Evolutionary conservation across 164 flowering plant species (phyloP).

Genomic region (Dillenia suffruticosa): DNA sequence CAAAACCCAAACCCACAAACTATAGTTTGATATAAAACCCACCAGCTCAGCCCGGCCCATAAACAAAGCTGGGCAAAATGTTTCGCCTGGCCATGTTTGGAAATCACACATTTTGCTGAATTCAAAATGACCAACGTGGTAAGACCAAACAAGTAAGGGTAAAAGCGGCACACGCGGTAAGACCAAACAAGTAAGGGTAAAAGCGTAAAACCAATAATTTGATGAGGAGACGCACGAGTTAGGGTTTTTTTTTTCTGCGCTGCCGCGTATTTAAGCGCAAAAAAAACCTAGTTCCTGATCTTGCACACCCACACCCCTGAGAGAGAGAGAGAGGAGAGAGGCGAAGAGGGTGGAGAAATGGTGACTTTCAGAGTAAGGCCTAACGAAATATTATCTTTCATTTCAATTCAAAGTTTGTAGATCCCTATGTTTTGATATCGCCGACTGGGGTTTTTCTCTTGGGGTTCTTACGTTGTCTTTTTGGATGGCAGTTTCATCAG

Average conservation of each 20-base stretch:
- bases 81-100: too few relatives aligned
- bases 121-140: too few relatives aligned
- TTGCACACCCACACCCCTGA: neutral
- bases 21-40: too few relatives aligned
- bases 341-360: slow-evolving; percentile 23
- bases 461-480: neutral
- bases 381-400: neutral
- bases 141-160: too few relatives aligned
- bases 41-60: too few relatives aligned
- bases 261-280: neutral
- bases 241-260: slow-evolving; percentile 1
- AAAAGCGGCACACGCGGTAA: too few relatives aligned
- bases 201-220: too few relatives aligned
- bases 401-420: neutral
- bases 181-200: too few relatives aligned
- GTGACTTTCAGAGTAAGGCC: slow-evolving; percentile 40
- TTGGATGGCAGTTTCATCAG: slow-evolving; percentile 64
- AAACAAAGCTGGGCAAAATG: too few relatives aligned
- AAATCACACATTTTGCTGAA: too few relatives aligned
- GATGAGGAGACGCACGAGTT: too few relatives aligned
- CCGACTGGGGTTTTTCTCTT: neutral
- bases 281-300: neutral
- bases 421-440: neutral
- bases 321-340: slow-evolving; percentile 9
- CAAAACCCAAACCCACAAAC: too few relatives aligned